These are phyloP conservation scores for Apophysomyces sp. DNA, from an alignment of 371 early-diverging fungal genomes.

Conservation along the genomic window DNA sequence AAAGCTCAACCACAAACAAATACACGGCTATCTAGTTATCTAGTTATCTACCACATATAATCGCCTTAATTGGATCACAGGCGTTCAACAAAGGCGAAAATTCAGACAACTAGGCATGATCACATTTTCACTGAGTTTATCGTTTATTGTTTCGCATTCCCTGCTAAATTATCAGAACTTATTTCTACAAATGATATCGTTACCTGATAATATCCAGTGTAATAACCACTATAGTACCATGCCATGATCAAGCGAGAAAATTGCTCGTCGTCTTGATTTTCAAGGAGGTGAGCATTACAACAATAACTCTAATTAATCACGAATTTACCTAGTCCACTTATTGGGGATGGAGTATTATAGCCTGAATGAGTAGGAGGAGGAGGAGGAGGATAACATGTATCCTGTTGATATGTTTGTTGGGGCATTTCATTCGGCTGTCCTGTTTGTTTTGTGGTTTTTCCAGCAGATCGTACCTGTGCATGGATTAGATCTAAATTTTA, in stretches of 20 bases:
- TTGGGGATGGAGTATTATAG: neutral
- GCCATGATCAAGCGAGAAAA: slow-evolving; percentile 55
- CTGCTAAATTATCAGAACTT: too few species aligned
- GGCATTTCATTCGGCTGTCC: neutral
- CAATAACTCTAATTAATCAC: neutral
- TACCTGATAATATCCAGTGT: slow-evolving; percentile 69
- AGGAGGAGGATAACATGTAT: neutral
- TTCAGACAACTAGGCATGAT: too few species aligned
- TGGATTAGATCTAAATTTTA: neutral
- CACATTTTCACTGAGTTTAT: too few species aligned
- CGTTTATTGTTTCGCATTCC: too few species aligned
- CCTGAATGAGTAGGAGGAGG: neutral
- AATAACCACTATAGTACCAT: slow-evolving; percentile 78
- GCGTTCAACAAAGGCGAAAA: too few species aligned
- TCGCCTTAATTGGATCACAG: too few species aligned
- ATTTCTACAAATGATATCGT: neutral
- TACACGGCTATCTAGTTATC: too few species aligned
- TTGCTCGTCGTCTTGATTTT: neutral
- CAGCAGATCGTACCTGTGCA: neutral
- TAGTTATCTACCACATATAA: too few species aligned
- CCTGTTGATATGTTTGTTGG: neutral
- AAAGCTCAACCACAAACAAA: too few species aligned
- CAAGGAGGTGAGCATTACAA: neutral
- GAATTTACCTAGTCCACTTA: neutral
- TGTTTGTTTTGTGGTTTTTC: neutral